A percentile compares a stretch with the other conserved stretches of the same genome.
These are phyloP conservation scores for Gloeostereum incarnatum DNA, from an alignment of 768 basidiomycete species.

Conservation along the genomic window DNA sequence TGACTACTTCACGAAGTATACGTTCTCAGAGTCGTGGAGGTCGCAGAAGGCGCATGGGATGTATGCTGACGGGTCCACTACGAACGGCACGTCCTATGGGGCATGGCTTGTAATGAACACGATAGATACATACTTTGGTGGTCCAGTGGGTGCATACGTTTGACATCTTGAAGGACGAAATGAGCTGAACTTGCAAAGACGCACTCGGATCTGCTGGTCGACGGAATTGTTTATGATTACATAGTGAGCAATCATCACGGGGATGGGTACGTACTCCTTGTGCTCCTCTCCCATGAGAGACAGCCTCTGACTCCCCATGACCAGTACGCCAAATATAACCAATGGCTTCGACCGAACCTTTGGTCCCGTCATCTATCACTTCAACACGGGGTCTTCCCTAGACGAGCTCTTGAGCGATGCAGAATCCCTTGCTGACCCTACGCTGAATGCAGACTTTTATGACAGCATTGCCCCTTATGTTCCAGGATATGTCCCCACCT, in stretches of 20 bases:
- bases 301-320: background rate
- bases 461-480: slow-evolving; percentile 17
- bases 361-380: slow-evolving; percentile 8
- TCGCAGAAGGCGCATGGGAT: background rate
- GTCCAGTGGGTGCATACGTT: too few species aligned
- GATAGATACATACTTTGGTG: slow-evolving; percentile 1
- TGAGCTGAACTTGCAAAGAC: too few species aligned
- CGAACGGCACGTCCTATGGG: background rate
- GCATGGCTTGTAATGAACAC: background rate
- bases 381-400: background rate
- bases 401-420: slow-evolving; percentile 14
- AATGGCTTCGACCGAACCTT: slow-evolving; percentile 18
- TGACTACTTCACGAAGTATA: slow-evolving; percentile 1
- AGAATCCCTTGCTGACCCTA: slow-evolving; percentile 13
- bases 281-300: background rate
- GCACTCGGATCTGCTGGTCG: slow-evolving; percentile 7
- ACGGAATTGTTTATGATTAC: slow-evolving; percentile 6
- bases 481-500: slow-evolving; percentile 12
- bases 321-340: slow-evolving; percentile 15
- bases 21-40: background rate
- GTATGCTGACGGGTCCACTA: background rate
- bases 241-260: slow-evolving; percentile 9
- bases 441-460: slow-evolving; percentile 17
- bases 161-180: too few species aligned
- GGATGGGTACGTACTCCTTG: slow-evolving; percentile 8